phyloP scores from a whole-genome alignment of 1,139 yeast genomes.

The Protomyces inouyei region DNA sequence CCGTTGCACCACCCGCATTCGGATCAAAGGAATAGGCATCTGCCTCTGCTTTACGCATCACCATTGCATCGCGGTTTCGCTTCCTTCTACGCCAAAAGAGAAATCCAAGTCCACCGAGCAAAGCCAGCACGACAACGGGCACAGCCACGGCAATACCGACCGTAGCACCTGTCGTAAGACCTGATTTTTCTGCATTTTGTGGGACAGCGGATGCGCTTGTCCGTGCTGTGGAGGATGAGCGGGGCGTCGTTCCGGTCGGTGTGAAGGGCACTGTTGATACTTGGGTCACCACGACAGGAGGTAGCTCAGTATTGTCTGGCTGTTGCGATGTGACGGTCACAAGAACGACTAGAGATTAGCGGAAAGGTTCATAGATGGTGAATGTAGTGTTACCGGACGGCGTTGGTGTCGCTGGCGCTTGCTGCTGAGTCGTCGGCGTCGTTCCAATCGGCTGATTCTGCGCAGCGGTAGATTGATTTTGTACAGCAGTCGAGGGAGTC shows the following conservation, averaged over 20 bases:
- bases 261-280: constrained; percentile 21
- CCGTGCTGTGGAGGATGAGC: constrained; percentile 5
- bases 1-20: constrained; percentile 5
- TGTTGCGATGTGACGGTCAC: constrained; percentile 22
- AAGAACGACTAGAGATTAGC: background rate
- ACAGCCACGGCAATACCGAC: constrained; percentile 23
- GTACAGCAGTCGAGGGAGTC: background rate
- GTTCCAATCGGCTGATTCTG: background rate
- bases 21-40: constrained; percentile 33
- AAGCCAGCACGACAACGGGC: constrained; percentile 30
- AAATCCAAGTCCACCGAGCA: constrained; percentile 27
- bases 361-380: background rate
- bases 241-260: background rate
- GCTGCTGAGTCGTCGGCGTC: background rate
- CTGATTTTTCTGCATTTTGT: background rate
- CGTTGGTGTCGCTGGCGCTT: background rate
- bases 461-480: background rate
- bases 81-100: constrained; percentile 30
- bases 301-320: background rate
- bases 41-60: constrained; percentile 30
- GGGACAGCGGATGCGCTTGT: background rate
- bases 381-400: background rate
- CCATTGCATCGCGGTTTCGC: constrained; percentile 24
- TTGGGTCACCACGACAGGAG: constrained; percentile 19
- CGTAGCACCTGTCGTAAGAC: constrained; percentile 19